Evolutionary conservation across 768 basidiomycete genomes (phyloP).

Genomic region (Crassisporium funariophilum): DNA sequence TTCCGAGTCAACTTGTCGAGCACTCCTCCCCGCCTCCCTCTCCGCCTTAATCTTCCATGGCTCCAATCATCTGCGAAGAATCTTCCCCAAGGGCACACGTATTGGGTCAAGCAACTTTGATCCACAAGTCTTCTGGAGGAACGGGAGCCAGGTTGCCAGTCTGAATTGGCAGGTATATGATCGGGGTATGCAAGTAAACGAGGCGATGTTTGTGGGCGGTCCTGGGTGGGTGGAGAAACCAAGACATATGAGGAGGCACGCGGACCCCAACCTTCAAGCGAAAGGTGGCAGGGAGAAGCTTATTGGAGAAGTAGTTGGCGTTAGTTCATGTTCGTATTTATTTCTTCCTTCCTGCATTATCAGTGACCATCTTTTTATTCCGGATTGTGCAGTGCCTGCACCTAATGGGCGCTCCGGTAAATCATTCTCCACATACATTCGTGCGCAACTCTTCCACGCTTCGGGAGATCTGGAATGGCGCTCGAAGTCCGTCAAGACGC

Average conservation of each 20-base stretch:
- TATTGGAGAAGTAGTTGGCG: slow-evolving; percentile 38
- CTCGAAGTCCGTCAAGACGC: slow-evolving; percentile 40
- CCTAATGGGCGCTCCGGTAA: slow-evolving; percentile 41
- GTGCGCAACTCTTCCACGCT: slow-evolving; percentile 47
- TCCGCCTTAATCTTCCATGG: slow-evolving; percentile 44
- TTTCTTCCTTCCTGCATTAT: neutral
- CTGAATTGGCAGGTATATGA: slow-evolving; percentile 70
- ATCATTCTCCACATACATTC: slow-evolving; percentile 44
- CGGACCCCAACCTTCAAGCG: slow-evolving; percentile 26
- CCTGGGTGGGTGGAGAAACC: slow-evolving; percentile 60
- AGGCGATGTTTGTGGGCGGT: slow-evolving; percentile 61
- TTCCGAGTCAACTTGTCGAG: slow-evolving; percentile 49
- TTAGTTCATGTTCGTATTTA: slow-evolving; percentile 43
- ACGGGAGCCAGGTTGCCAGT: slow-evolving; percentile 57
- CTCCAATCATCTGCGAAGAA: slow-evolving; percentile 48
- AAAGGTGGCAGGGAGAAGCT: slow-evolving; percentile 14
- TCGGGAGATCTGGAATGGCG: slow-evolving; percentile 43
- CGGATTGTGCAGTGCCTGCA: slow-evolving; percentile 41
- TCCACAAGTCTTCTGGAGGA: slow-evolving; percentile 54
- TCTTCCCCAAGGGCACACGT: slow-evolving; percentile 61
- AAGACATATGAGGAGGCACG: slow-evolving; percentile 22
- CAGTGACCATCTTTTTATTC: neutral
- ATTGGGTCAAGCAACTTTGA: slow-evolving; percentile 57
- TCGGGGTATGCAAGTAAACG: slow-evolving; percentile 59
- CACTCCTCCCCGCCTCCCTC: slow-evolving; percentile 41